Base-by-base conservation (phyloP, 1,139 yeast species). In the Waltiozyma solani region DNA sequence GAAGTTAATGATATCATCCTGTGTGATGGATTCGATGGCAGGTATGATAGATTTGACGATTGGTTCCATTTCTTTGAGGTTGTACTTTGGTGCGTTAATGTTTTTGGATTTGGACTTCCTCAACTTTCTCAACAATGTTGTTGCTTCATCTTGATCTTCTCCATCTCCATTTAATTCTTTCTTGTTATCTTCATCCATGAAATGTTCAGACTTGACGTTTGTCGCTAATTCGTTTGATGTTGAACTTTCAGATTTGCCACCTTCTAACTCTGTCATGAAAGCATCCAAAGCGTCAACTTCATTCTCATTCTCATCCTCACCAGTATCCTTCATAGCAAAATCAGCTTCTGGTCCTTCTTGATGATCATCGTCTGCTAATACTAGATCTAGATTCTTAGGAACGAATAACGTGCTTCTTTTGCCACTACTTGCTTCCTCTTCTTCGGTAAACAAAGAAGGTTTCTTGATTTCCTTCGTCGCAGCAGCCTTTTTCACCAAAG, bases 11-110 rank as follows among this genome's bases (percentile, higher is more conserved):
- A 50, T 49, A 25, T 52, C 55, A 40, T 52, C 56, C 3, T 53
- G 48, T 32, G 50, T 53, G 12, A 46, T 36, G 1, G 78, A 79
- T n/a, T 66, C 68, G 2, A 84, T 73, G 47, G 80, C 89, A 2
- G 63, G 63, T 50, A 85, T 84, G 49, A 89, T 81, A 13, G 62
- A 48, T 52, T 80, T 85, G 14, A 73, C 54, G 51, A 89, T 77
- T 1, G 77, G 70, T 32, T 64, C 69, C 40, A 77, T 69, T 9
- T 66, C 57, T 37, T 74, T 58, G 42, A 48, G 17, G 22, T 52
- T 41, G 29, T 43, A 49, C 37, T 45, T 49, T 5, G 46, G 47
- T 3, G 41, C 42, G 10, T 39, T 42, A n/a, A 51, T 40, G 9
- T 41, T 49, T 24, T 47, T 50, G 5, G 48, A 66, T 47, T 71